phyloP scores from a whole-genome alignment of 495 filamentous ascomycete genomes.

The Hapsidospora chrysogenum region DNA sequence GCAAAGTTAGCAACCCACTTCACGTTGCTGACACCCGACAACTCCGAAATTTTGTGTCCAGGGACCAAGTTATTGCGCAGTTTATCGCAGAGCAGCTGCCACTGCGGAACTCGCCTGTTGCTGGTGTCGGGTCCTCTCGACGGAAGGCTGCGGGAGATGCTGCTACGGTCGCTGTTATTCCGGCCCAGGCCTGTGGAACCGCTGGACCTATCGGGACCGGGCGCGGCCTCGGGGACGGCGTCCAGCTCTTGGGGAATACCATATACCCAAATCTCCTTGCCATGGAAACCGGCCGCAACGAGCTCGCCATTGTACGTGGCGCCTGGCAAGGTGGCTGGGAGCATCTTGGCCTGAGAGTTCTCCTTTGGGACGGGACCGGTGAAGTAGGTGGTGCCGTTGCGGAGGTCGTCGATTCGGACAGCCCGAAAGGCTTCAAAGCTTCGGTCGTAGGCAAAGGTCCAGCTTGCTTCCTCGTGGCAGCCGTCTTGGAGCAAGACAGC shows the following conservation, averaged over 20 bases:
- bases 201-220: constrained; percentile 11
- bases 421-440: constrained; percentile 63
- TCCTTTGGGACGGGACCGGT: constrained; percentile 43
- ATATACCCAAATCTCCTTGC: constrained; percentile 63
- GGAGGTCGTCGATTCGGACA: constrained; percentile 53
- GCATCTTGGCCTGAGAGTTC: constrained; percentile 23
- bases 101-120: constrained; percentile 37
- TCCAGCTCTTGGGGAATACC: constrained; percentile 63
- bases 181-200: constrained; percentile 17
- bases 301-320: constrained; percentile 53
- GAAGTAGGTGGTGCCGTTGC: constrained; percentile 68
- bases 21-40: constrained; percentile 39
- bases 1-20: constrained; percentile 42
- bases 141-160: constrained; percentile 1
- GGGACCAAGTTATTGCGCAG: constrained; percentile 44
- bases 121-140: constrained; percentile 1
- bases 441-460: constrained; percentile 67
- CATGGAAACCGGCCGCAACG: constrained; percentile 58
- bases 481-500: constrained; percentile 54
- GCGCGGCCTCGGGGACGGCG: constrained; percentile 22
- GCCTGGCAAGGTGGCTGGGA: constrained; percentile 54
- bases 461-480: constrained; percentile 53
- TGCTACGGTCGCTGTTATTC: constrained; percentile 18
- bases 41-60: constrained; percentile 37
- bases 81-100: constrained; percentile 53